These are phyloP conservation scores for Psilocybe cyanescens DNA, from an alignment of 768 basidiomycete genomes.

Conservation along the genomic window DNA sequence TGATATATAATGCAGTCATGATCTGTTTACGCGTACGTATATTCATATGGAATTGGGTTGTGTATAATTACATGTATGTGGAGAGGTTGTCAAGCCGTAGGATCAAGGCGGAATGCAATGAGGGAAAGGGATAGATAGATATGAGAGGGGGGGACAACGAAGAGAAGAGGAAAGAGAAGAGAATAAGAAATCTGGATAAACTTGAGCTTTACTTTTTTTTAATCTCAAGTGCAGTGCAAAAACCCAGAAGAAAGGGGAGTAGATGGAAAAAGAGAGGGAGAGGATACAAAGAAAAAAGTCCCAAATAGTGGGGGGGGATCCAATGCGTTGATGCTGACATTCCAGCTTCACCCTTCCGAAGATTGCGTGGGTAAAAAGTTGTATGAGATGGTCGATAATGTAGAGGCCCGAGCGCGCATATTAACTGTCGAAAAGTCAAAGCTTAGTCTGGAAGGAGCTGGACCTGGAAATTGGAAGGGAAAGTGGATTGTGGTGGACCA, in stretches of 20 bases:
- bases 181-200: background rate
- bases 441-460: no score
- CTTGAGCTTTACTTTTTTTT: background rate
- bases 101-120: constrained; percentile 2
- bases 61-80: constrained; percentile 6
- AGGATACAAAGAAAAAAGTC: background rate
- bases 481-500: background rate
- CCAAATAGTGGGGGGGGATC: constrained; percentile 3
- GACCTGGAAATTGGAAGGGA: background rate
- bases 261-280: background rate
- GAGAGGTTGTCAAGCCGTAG: background rate
- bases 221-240: background rate
- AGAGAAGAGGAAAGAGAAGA: background rate
- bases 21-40: constrained; percentile 1
- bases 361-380: constrained; percentile 2
- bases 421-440: background rate
- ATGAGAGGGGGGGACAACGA: background rate
- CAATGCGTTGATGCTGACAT: constrained; percentile 3
- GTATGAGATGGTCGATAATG: background rate
- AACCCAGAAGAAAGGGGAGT: background rate
- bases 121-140: background rate
- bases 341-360: constrained; percentile 5
- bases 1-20: constrained; percentile 2
- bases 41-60: background rate
- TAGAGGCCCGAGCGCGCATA: background rate